phyloP scores from a whole-genome alignment of 768 basidiomycete species.

The Dioszegia crocea region DNA sequence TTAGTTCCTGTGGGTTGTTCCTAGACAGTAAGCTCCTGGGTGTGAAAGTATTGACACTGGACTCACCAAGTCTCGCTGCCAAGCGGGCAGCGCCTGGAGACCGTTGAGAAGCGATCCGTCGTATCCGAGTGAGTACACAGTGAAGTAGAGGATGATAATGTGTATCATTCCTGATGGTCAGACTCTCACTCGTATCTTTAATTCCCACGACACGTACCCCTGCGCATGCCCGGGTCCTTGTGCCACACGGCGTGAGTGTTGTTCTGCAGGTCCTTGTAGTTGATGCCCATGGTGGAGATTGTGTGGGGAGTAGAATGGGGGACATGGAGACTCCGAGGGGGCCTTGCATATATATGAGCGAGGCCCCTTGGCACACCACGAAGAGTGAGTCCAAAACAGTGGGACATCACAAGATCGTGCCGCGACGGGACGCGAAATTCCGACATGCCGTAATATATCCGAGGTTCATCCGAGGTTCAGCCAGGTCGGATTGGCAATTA shows the following conservation, averaged over 20 bases:
- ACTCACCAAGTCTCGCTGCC: conserved; percentile 21
- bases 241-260: conserved; percentile 23
- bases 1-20: conserved; percentile 19
- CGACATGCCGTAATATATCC: too few relatives aligned
- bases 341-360: neutral
- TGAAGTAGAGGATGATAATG: conserved; percentile 8
- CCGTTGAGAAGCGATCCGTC: conserved; percentile 35
- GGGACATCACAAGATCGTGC: too few relatives aligned
- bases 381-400: too few relatives aligned
- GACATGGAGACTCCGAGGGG: neutral
- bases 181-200: conserved; percentile 7
- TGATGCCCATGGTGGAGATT: neutral
- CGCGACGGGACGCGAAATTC: too few relatives aligned
- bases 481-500: too few relatives aligned
- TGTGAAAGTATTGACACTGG: neutral
- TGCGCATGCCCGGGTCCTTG: conserved; percentile 24
- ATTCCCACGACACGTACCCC: conserved; percentile 4
- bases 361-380: too few relatives aligned
- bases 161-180: conserved; percentile 2
- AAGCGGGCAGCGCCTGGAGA: conserved; percentile 26
- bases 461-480: too few relatives aligned
- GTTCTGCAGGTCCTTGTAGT: conserved; percentile 10
- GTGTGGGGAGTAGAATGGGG: neutral
- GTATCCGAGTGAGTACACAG: conserved; percentile 22
- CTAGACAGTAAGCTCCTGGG: conserved; percentile 15